Evolutionary conservation across 1,139 yeast species (phyloP), one percentile per base, ranked within the genome.

Genomic region (Hyphopichia pseudoburtonii): DNA sequence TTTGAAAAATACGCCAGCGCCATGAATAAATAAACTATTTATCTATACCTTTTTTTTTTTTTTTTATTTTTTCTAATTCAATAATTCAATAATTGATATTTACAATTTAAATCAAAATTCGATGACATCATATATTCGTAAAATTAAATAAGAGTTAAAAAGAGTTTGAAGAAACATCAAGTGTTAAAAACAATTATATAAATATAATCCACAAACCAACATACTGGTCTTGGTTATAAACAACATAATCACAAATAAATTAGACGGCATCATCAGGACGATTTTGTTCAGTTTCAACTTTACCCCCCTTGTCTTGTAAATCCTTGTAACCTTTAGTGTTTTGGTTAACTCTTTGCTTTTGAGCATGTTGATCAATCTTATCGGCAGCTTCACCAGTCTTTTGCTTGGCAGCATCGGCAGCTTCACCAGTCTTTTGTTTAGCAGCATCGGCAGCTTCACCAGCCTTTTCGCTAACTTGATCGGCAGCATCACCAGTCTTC

Each of bases 251-350:
- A n/a, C n/a, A 21, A 25, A 8, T n/a, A 12, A 15, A 16, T 43
- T 46, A 59, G 27, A 58, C 42, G n/a, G 56, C 76, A 51, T 71
- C 77, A 32, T 70, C 76, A 3, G 76, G 72, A 45, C 77, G 65
- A 50, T 66, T 62, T 50, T 71, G 77, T 52, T 71, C 76, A 29
- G 47, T 41, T 45, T 70, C 76, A 19, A 57, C 60, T 48, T 69
- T 65, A 32, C 59, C 28, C 9, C 77, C 77, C 47, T 70, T 71
- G 40, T 71, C 75, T 48, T 67, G 70, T 47, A 71, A 62, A 42
- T 53, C 46, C 28, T 59, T 44, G 51, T 71, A 70, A 8, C 75
- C 76, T 30, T 50, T 39, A 33, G 54, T 42, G 44, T 66, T 62
- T 26, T 58, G 39, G 10, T 45, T 40, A 3, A 64, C 73, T 39